These are phyloP conservation scores for Tricholoma saponaceum DNA, from an alignment of 768 basidiomycete species.

Conservation along the genomic window DNA sequence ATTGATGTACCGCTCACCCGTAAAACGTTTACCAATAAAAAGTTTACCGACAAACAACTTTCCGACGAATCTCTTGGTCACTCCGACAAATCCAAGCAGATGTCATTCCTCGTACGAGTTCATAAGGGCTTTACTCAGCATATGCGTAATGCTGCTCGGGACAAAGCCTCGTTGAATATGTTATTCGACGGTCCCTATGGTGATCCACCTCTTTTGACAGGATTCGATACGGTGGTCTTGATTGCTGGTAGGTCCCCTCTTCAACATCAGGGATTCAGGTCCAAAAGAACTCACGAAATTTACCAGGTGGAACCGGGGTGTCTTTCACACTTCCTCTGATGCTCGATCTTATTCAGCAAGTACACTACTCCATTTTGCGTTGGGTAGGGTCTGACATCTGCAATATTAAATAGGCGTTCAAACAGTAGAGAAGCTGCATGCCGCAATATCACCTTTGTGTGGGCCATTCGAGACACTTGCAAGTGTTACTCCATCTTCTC, in stretches of 20 bases:
- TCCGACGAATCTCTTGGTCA: neutral
- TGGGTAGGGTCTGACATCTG: neutral
- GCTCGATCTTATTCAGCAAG: conserved; percentile 36
- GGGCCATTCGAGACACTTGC: conserved; percentile 41
- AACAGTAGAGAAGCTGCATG: conserved; percentile 20
- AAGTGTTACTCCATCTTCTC: conserved; percentile 2
- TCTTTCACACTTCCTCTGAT: conserved; percentile 44
- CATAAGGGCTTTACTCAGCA: conserved; percentile 56
- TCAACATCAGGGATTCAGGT: no score
- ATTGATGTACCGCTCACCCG: no score
- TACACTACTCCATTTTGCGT: neutral
- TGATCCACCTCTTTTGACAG: conserved; percentile 32
- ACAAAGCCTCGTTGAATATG: conserved; percentile 30
- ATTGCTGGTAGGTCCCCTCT: conserved; percentile 40
- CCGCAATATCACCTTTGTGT: conserved; percentile 35
- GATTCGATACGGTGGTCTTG: conserved; percentile 43
- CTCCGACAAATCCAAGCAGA: conserved; percentile 29
- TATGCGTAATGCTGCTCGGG: conserved; percentile 29
- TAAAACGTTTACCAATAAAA: no score
- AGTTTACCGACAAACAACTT: neutral
- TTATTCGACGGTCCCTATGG: conserved; percentile 63
- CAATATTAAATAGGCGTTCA: conserved; percentile 21
- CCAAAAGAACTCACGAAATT: neutral
- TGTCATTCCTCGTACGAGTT: conserved; percentile 56
- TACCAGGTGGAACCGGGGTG: conserved; percentile 45